Base-by-base conservation (phyloP, 176 grass and related monocot genomes). In the Avena sativa region DNA sequence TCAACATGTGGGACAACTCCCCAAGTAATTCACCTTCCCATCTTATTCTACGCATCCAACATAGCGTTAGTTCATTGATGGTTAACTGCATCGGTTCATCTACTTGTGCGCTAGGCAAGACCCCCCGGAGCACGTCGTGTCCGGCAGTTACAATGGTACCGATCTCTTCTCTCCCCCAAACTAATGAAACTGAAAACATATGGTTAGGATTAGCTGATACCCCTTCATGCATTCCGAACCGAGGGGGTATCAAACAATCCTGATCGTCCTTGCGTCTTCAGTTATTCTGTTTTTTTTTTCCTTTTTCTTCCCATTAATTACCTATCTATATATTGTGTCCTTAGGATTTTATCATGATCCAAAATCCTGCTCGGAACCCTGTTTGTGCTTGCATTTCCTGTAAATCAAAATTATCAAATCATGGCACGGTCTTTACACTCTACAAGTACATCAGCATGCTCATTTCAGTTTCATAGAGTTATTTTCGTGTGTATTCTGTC, bases 101-200 rank as follows among this genome's bases (percentile, higher is more conserved):
- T 19, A n/a, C 26, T 44, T 36, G 36, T 60, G 16, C 10, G 2
- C 8, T 46, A 87, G 85, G 56, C 1, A 81, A 71, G 85, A 87
- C 67, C 78, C 85, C 4, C 78, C 81, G 20, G 66, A 87, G 68
- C 85, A 87, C 48, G 85, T 78, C 2, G 78, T 63, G 78, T 23
- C 21, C 23, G 43, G 26, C 34, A 68, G 78, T 40, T 78, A 81
- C 79, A 56, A 87, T 12, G 78, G 78, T 25, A 78, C 85, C 34
- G 56, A 81, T 26, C 19, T 87, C 78, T 28, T 28, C 28, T 28
- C 28, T 28, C 28, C 28, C 28, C 28, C 28, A 28, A 28, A 28
- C 28, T 28, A 28, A 28, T 28, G 28, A 28, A 28, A 28, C 28
- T 28, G 28, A 28, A 28, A 28, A 28, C 28, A 28, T 28, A 28